These are phyloP conservation scores for Epichloe sylvatica DNA, from an alignment of 2,329 filamentous ascomycete genomes.

Conservation along the genomic window DNA sequence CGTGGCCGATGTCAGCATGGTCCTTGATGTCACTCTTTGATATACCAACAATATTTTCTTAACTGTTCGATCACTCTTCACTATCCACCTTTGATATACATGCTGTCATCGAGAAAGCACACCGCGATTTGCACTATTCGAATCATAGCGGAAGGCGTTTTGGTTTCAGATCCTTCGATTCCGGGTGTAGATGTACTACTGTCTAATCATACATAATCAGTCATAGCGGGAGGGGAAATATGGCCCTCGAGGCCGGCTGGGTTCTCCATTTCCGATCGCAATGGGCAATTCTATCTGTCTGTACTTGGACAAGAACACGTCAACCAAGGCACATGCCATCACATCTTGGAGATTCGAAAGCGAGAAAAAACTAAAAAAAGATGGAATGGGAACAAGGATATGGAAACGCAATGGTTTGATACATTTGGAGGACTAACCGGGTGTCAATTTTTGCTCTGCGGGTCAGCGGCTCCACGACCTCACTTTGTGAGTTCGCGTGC, in stretches of 20 bases:
- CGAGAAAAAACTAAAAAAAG: conserved; percentile 10
- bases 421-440: conserved; percentile 9
- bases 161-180: conserved; percentile 34
- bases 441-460: conserved; percentile 10
- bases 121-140: conserved; percentile 23
- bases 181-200: conserved; percentile 37
- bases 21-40: conserved; percentile 79
- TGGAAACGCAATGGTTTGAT: background rate
- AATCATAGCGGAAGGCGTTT: conserved; percentile 45
- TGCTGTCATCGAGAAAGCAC: conserved; percentile 17
- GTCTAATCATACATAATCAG: conserved; percentile 38
- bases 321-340: conserved; percentile 16
- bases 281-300: conserved; percentile 6
- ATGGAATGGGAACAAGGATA: conserved; percentile 13
- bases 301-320: conserved; percentile 7
- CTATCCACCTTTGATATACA: conserved; percentile 17
- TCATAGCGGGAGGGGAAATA: conserved; percentile 2
- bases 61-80: conserved; percentile 13
- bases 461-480: conserved; percentile 5
- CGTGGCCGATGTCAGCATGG: conserved; percentile 91
- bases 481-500: background rate
- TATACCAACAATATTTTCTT: conserved; percentile 18
- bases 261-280: conserved; percentile 4
- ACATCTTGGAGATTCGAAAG: conserved; percentile 20
- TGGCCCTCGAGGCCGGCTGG: background rate